phyloP scores from a whole-genome alignment of 768 basidiomycete genomes.

The Psilocybe sp. region DNA sequence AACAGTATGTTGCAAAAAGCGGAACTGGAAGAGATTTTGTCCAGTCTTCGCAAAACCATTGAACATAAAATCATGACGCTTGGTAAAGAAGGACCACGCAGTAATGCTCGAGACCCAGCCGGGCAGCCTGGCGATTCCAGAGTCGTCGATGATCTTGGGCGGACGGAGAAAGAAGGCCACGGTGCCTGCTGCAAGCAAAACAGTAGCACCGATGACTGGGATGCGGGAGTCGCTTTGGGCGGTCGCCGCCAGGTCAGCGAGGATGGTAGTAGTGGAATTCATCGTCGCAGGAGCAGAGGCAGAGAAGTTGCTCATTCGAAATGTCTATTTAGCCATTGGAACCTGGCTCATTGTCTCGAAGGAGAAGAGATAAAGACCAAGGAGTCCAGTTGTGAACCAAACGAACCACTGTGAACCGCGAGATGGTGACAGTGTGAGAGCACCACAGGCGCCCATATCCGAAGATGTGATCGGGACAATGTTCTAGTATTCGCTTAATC shows the following conservation, averaged over 20 bases:
- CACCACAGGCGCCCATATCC: too few relatives aligned
- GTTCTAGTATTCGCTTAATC: too few relatives aligned
- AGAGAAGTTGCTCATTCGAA: not conserved
- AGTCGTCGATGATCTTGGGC: not conserved
- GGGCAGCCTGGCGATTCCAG: slow-evolving; percentile 3
- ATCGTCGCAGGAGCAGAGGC: not conserved
- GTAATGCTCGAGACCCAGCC: slow-evolving; percentile 25
- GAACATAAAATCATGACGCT: slow-evolving; percentile 25
- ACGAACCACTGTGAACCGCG: too few relatives aligned
- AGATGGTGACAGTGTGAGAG: too few relatives aligned
- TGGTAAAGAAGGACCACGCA: slow-evolving; percentile 30
- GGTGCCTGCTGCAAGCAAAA: not conserved
- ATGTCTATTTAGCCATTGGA: not conserved
- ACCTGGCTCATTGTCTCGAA: too few relatives aligned
- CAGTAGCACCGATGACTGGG: not conserved
- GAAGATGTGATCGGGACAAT: too few relatives aligned
- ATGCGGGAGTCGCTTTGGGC: not conserved
- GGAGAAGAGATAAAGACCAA: too few relatives aligned
- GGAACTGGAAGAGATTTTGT: slow-evolving; percentile 25
- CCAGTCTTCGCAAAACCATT: slow-evolving; percentile 20
- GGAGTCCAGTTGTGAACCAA: too few relatives aligned
- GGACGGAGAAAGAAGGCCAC: not conserved
- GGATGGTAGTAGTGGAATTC: not conserved
- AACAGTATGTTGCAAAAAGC: slow-evolving; percentile 25
- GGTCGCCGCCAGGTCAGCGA: not conserved